Conservation (phyloP, 371 early-diverging fungal species). For the Vairimorpha necatrix region DNA sequence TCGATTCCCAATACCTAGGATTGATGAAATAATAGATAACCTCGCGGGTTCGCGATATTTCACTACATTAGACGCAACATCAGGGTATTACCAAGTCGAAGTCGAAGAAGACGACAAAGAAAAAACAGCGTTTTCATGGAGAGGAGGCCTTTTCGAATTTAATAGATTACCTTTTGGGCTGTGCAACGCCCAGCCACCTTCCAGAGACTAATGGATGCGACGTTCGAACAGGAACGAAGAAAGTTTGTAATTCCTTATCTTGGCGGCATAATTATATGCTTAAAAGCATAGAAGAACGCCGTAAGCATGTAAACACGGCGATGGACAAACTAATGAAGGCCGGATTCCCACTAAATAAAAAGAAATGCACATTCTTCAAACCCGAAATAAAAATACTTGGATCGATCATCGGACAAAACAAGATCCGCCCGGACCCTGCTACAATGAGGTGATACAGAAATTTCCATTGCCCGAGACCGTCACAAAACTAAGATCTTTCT, state of each 20-base stretch:
- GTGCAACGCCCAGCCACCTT: constrained; percentile 6
- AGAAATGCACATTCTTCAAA: neutral
- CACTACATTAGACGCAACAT: constrained; percentile 22
- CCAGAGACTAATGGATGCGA: constrained; percentile 20
- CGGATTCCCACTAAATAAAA: constrained; percentile 6
- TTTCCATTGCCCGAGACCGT: neutral
- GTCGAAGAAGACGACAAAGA: constrained; percentile 36
- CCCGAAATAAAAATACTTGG: constrained; percentile 46
- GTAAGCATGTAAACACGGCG: constrained; percentile 1
- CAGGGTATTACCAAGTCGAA: constrained; percentile 29
- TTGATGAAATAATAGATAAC: constrained; percentile 30
- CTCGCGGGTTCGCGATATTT: constrained; percentile 44
- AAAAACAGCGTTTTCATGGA: constrained; percentile 64
- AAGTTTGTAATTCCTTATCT: constrained; percentile 6
- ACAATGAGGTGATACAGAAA: constrained; percentile 12
- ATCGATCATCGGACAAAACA: neutral
- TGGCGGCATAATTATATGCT: constrained; percentile 19
- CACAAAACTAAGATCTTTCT: constrained; percentile 32
- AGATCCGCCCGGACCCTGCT: constrained; percentile 8
- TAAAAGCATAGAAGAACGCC: constrained; percentile 16
- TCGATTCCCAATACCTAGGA: constrained; percentile 17
- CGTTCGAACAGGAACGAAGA: neutral
- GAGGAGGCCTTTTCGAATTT: constrained; percentile 16
- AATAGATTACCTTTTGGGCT: constrained; percentile 21
- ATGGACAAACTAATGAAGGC: neutral